Evolutionary conservation across 228 moss, liverwort and hornwort species (phyloP).

Genomic region (Sphagnum magellanicum): DNA sequence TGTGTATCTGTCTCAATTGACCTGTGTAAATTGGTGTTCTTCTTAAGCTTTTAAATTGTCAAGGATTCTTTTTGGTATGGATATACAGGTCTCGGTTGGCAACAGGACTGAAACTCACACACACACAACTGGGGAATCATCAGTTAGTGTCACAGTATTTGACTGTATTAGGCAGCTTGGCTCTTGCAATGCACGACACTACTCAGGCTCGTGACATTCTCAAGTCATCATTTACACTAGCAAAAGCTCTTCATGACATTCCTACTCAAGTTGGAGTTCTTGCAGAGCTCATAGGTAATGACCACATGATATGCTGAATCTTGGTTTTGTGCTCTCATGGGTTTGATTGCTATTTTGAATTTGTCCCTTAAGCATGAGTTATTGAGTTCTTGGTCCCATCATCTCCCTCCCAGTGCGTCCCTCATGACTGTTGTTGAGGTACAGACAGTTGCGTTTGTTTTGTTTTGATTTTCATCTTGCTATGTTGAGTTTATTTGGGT

Average conservation of each 20-base stretch:
- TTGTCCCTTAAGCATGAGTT: no score
- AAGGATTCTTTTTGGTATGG: neutral
- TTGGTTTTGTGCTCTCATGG: no score
- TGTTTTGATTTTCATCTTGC: neutral
- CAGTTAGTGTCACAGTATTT: slow-evolving; percentile 89
- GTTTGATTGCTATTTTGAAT: no score
- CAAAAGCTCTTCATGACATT: slow-evolving; percentile 91
- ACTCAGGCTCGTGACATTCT: slow-evolving; percentile 90
- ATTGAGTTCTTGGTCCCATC: no score
- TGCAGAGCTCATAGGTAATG: slow-evolving; percentile 68
- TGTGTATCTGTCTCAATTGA: no score
- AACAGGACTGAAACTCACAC: slow-evolving; percentile 72
- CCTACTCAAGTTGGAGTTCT: slow-evolving; percentile 87
- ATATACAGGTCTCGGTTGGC: slow-evolving; percentile 78
- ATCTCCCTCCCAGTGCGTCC: no score
- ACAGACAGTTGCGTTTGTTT: no score
- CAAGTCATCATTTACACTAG: slow-evolving; percentile 84
- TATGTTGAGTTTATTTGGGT: neutral
- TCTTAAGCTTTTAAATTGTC: neutral
- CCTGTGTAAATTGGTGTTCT: no score
- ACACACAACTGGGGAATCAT: slow-evolving; percentile 93
- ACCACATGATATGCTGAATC: no score
- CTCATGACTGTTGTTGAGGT: no score
- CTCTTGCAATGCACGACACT: slow-evolving; percentile 71
- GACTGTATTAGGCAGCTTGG: slow-evolving; percentile 80